Evolutionary conservation across 495 filamentous ascomycete genomes (phyloP), one percentile per base, ranked within the genome.

Genomic region (Apiosordaria backusii): DNA sequence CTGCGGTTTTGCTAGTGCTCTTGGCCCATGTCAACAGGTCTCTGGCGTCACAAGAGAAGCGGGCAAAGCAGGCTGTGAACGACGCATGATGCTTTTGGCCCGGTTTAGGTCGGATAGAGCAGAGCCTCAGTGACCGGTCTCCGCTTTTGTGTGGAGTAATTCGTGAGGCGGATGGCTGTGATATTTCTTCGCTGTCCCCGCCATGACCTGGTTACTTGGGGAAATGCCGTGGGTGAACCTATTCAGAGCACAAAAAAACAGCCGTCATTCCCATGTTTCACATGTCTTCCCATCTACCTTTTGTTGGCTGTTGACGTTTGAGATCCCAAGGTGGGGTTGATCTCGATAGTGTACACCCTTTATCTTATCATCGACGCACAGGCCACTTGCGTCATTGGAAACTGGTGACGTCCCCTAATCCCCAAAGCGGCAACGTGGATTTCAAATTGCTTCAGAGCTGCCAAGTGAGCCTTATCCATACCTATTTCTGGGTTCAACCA

Each of bases 351-450:
- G n/a, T n/a, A n/a, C n/a, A n/a, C n/a, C n/a, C n/a, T 15, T 45
- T 45, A 45, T 45, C 35, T 45, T 45, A 45, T 45, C 35, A 15
- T 2, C 10, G 3, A 13, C 9, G 64, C 61, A 67, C 61, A 57
- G 63, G 19, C 63, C 66, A 68, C 23, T 60, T 67, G 67, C 67
- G 70, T 67, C 70, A 67, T 69, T 55, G 59, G 22, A 15, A 4
- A 22, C 65, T 26, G 21, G 22, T 35, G 22, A 3, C 2, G 58
- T n/a, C 22, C 10, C 7, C 22, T 6, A 5, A 55, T 60, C 35
- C 62, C 68, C 27, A n/a, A 50, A 65, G 6, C 4, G 62, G 62
- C 50, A 70, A 67, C 45, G 57, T 61, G 59, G 61, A 66, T 66
- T 55, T 62, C 57, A 60, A 64, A 62, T 65, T 27, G 52, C 52